These are phyloP conservation scores for Thoreauomyces humboldtii DNA, from an alignment of 192 early-diverging fungal species.

Conservation along the genomic window DNA sequence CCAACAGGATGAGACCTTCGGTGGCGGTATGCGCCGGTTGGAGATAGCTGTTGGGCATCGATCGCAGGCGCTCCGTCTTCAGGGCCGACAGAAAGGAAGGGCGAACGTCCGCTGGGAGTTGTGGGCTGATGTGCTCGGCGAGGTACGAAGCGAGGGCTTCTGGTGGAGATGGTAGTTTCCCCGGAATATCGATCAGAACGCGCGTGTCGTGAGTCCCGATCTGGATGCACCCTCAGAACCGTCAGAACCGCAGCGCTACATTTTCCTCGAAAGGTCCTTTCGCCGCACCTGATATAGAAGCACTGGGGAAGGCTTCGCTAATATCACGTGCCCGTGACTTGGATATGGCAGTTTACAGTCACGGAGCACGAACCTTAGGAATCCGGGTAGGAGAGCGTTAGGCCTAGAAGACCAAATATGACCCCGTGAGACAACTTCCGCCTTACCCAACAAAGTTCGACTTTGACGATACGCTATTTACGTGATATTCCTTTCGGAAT, in stretches of 20 bases:
- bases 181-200: slow-evolving; percentile 88
- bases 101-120: slow-evolving; percentile 66
- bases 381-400: not conserved
- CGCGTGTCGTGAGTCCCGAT: slow-evolving; percentile 85
- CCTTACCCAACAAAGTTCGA: slow-evolving; percentile 74
- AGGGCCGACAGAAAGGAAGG: slow-evolving; percentile 63
- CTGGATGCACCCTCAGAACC: too few relatives aligned
- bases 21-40: slow-evolving; percentile 74
- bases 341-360: slow-evolving; percentile 73
- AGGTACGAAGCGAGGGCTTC: slow-evolving; percentile 68
- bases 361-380: slow-evolving; percentile 54
- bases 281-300: slow-evolving; percentile 79
- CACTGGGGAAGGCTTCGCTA: slow-evolving; percentile 82
- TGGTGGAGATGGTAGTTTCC: slow-evolving; percentile 70
- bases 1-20: slow-evolving; percentile 78
- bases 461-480: slow-evolving; percentile 48
- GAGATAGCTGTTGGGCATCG: slow-evolving; percentile 89
- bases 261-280: too few relatives aligned
- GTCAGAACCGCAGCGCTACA: too few relatives aligned
- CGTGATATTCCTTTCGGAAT: slow-evolving; percentile 75
- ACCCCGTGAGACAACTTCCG: not conserved
- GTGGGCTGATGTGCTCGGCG: slow-evolving; percentile 56
- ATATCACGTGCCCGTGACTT: slow-evolving; percentile 87
- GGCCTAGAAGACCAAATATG: not conserved
- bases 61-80: slow-evolving; percentile 69